Conservation (phyloP, 352 stramenopile genomes). For the Pythium oligandrum region DNA sequence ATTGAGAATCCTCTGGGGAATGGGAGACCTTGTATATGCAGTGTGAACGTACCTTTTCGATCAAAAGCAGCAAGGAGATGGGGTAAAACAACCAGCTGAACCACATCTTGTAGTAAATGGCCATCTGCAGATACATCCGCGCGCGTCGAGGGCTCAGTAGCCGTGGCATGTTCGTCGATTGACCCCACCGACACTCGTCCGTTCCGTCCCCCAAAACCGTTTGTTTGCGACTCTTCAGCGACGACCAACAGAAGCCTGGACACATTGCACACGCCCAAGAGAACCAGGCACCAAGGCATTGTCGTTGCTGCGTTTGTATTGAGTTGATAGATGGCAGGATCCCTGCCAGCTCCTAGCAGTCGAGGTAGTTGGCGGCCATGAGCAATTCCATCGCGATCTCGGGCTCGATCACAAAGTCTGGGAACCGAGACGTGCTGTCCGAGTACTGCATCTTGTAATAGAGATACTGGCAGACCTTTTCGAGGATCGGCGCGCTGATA, state of each 20-base stretch:
- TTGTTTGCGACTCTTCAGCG: background rate
- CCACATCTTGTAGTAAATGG: conserved; percentile 50
- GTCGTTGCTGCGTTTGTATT: background rate
- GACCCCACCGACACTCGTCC: background rate
- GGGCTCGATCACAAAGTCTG: conserved; percentile 98
- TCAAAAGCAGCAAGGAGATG: conserved; percentile 46
- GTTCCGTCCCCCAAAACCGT: too few relatives aligned
- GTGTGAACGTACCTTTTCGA: conserved; percentile 43
- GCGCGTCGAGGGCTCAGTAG: conserved; percentile 30
- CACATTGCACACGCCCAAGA: background rate
- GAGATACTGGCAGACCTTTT: conserved; percentile 98
- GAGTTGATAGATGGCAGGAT: background rate
- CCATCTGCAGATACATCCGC: conserved; percentile 49
- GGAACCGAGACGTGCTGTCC: conserved; percentile 92
- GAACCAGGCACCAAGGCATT: background rate
- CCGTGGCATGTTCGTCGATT: conserved; percentile 25
- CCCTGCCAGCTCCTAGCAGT: conserved; percentile 59
- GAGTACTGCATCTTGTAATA: conserved; percentile 98
- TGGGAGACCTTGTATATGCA: too few relatives aligned
- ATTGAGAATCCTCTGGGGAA: background rate
- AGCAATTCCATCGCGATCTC: conserved; percentile 97
- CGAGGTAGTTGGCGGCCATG: conserved; percentile 97
- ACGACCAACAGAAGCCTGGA: conserved; percentile 2
- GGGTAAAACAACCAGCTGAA: conserved; percentile 55
- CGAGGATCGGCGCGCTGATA: conserved; percentile 95